Evolutionary conservation across 2,329 filamentous ascomycete genomes (phyloP), one percentile per base, ranked within the genome.

Genomic region (Penicillium sp.): DNA sequence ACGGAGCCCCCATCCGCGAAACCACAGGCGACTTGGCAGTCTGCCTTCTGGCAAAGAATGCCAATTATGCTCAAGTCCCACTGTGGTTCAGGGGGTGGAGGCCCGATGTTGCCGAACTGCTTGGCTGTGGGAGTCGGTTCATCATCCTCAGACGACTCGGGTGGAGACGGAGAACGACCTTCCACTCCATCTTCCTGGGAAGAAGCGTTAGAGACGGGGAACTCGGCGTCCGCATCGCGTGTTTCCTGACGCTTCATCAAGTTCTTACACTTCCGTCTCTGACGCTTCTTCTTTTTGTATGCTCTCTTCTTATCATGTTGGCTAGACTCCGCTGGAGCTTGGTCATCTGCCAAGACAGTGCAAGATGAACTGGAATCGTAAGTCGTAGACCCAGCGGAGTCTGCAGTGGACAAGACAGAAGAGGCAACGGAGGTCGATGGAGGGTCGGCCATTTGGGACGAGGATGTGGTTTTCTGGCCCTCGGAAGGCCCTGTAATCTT

Each of bases 1-100:
- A 70, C 63, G 3, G 67, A 65, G 23, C 59, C 49, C 6, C 59
- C 57, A 52, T 75, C 70, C 63, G 63, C 67, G 16, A 63, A 56
- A 47, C 62, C 65, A 49, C 72, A 75, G 37, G 60, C 57, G 29
- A 63, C 65, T 21, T 65, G 48, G 45, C 73, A 75, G 37, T 54
- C 55, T 3, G 31, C 16, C 46, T 58, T 61, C 15, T 60, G 56
- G 50, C 73, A 75, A 13, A n/a, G 16, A 9, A 46, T 10, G 0
- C 34, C 13, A 4, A 34, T 2, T 6, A 2, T 39, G 21, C 21
- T 9, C 23, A 32, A 21, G 31, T 44, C 23, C 13, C 21, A 21
- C 23, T 16, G 29, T 18, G 13, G 4, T 31, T 40, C 10, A 39
- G 39, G 16, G 32, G 15, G 8, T 15, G 29, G 23, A 18, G 15